Percentiles rank a stretch among this genome's conserved stretches.
These are phyloP conservation scores for Sporothrix phasma DNA, from an alignment of 2,329 filamentous ascomycete species.

Conservation along the genomic window DNA sequence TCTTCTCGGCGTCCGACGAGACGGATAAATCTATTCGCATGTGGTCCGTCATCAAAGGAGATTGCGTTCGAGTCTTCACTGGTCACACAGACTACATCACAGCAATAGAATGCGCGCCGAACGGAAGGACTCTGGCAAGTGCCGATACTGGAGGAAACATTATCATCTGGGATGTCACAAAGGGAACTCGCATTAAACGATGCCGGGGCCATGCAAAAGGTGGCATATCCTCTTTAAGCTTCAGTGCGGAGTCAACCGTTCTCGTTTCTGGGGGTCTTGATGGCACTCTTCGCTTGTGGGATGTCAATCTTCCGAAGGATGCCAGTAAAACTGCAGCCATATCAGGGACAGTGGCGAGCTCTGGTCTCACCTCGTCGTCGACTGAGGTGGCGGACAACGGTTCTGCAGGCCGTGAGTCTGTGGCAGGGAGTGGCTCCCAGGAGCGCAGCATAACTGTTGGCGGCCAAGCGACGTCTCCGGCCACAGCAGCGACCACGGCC, in stretches of 20 bases:
- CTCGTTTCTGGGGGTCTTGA: conserved; percentile 87
- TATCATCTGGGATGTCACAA: conserved; percentile 86
- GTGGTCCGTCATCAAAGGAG: conserved; percentile 88
- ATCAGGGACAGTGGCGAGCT: neutral
- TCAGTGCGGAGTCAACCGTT: conserved; percentile 84
- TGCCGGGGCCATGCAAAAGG: conserved; percentile 90
- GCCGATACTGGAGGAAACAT: conserved; percentile 85
- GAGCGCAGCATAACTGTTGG: conserved; percentile 32
- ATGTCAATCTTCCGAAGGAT: conserved; percentile 64
- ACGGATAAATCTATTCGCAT: conserved; percentile 85
- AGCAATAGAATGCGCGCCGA: conserved; percentile 72
- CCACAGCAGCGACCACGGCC: conserved; percentile 24
- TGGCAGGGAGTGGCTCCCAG: conserved; percentile 31
- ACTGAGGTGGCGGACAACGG: conserved; percentile 25
- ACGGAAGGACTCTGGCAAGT: conserved; percentile 83
- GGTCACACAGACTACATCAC: conserved; percentile 85
- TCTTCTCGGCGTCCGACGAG: conserved; percentile 85
- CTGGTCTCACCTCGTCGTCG: neutral
- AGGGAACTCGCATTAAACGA: conserved; percentile 76
- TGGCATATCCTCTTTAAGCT: conserved; percentile 86
- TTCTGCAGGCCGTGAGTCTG: conserved; percentile 28
- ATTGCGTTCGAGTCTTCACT: conserved; percentile 81
- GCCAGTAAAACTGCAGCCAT: conserved; percentile 40
- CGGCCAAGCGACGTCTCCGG: conserved; percentile 38
- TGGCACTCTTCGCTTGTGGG: conserved; percentile 89